These are phyloP conservation scores for Chaetomium sp. DNA, from an alignment of 2,329 filamentous ascomycete genomes.

Conservation along the genomic window DNA sequence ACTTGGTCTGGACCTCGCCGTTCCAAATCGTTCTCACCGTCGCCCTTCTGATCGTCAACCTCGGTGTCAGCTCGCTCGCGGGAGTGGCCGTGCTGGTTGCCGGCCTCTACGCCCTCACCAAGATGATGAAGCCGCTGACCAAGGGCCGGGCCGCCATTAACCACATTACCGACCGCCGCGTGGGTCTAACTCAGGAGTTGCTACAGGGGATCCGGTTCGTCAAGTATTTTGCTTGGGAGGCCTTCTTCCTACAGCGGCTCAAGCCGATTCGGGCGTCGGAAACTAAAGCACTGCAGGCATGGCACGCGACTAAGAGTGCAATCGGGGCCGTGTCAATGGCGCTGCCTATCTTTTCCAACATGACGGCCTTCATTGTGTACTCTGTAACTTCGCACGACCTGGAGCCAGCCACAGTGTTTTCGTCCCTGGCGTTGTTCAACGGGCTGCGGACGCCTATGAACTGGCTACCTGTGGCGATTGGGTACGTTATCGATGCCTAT, in stretches of 20 bases:
- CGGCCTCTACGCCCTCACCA: conserved; percentile 69
- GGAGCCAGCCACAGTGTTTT: conserved; percentile 75
- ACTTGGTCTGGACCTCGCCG: conserved; percentile 84
- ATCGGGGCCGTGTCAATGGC: conserved; percentile 81
- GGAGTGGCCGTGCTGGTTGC: conserved; percentile 79
- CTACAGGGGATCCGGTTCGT: conserved; percentile 86
- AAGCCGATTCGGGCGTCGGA: conserved; percentile 68
- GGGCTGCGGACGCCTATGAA: conserved; percentile 85
- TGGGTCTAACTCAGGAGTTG: conserved; percentile 88
- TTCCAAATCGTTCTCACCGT: conserved; percentile 73
- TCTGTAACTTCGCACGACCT: conserved; percentile 61
- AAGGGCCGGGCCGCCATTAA: conserved; percentile 73
- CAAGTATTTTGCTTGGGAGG: conserved; percentile 96
- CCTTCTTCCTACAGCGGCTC: conserved; percentile 72
- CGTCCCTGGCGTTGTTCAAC: conserved; percentile 90
- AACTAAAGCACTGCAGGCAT: conserved; percentile 73
- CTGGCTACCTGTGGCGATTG: conserved; percentile 77
- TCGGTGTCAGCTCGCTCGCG: conserved; percentile 83
- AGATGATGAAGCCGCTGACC: conserved; percentile 71
- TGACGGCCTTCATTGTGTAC: conserved; percentile 87
- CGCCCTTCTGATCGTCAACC: conserved; percentile 72
- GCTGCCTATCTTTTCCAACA: conserved; percentile 87
- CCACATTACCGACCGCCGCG: conserved; percentile 86
- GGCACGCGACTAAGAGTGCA: conserved; percentile 76
- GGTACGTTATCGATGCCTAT: conserved; percentile 84